phyloP scores from a whole-genome alignment of 2,329 filamentous ascomycete species.

The Calonectria pseudoreteaudii region DNA sequence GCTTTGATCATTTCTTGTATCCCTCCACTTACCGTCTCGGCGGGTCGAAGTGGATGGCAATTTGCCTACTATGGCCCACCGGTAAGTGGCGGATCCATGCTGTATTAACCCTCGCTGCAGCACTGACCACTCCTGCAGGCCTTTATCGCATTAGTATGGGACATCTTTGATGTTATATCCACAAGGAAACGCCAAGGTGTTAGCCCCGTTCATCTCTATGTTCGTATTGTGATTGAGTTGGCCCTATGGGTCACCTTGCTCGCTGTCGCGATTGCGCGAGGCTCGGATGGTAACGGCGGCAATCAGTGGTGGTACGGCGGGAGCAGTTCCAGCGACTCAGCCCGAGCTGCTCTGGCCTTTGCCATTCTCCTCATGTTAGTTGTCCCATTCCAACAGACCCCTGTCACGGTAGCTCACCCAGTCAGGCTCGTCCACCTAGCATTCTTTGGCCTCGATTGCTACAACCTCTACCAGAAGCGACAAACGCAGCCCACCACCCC shows the following conservation, averaged over 20 bases:
- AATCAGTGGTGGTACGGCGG: neutral
- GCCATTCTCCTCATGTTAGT: neutral
- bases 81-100: neutral
- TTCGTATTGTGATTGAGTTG: neutral
- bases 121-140: neutral
- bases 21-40: neutral
- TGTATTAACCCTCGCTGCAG: neutral
- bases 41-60: slow-evolving; percentile 1
- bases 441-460: neutral
- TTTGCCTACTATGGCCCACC: slow-evolving; percentile 3
- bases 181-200: neutral
- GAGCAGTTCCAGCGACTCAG: neutral
- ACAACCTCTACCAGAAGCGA: neutral
- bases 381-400: neutral
- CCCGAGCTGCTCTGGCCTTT: neutral
- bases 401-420: neutral
- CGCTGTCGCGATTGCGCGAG: neutral
- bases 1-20: neutral
- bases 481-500: neutral
- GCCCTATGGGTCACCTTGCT: neutral
- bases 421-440: neutral
- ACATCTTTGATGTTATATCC: neutral
- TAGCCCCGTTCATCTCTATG: neutral
- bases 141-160: neutral
- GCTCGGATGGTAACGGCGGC: neutral